Evolutionary conservation across 345 rosid genomes (phyloP).

Genomic region (Euclidium syriacum): DNA sequence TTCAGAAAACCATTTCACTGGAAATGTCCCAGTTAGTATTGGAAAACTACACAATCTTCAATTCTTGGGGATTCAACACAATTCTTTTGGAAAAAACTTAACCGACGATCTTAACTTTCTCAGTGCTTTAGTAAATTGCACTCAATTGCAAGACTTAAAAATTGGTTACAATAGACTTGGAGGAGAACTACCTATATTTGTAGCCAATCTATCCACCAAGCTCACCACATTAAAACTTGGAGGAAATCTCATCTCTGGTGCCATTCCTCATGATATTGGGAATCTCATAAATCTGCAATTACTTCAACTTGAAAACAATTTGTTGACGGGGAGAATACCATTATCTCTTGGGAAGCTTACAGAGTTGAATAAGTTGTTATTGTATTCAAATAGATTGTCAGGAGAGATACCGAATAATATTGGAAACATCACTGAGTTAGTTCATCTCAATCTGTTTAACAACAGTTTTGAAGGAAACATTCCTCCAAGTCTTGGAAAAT

Average conservation of each 20-base stretch:
- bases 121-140: neutral
- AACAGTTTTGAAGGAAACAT: slow-evolving; percentile 47
- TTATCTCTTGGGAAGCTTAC: neutral
- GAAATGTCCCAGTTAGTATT: neutral
- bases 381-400: slow-evolving; percentile 40
- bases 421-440: slow-evolving; percentile 49
- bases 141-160: neutral
- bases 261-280: slow-evolving; percentile 2
- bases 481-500: slow-evolving; percentile 54
- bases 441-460: slow-evolving; percentile 28
- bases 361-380: rapidly evolving
- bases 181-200: neutral
- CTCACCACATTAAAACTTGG: neutral
- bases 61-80: neutral
- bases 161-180: neutral
- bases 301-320: neutral
- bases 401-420: slow-evolving; percentile 47
- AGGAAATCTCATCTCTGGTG: neutral
- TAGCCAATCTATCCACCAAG: neutral
- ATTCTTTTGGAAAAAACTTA: neutral
- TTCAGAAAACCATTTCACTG: neutral
- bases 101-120: neutral
- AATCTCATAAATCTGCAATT: neutral
- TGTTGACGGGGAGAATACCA: neutral
- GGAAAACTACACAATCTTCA: neutral